Base-by-base conservation (phyloP, 1,284 basidiomycete species). In the Tilletia horrida region DNA sequence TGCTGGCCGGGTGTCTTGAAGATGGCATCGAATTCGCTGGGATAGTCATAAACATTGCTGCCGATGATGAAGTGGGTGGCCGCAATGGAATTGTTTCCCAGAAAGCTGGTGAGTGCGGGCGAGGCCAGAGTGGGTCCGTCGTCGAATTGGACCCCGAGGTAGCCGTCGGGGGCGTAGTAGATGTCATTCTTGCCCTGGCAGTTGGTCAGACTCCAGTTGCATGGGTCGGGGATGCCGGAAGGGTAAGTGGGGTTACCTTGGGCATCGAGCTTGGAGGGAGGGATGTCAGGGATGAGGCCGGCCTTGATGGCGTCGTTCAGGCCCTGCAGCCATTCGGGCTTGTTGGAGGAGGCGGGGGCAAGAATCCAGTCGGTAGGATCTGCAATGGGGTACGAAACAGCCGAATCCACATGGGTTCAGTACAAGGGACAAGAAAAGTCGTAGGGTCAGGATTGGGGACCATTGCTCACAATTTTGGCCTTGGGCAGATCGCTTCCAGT, bases 31-130 rank as follows among this genome's bases (percentile, higher is more conserved):
- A 69, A 42, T 9, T 43, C 47, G n/a, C 59, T 27, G 9, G 42
- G 44, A 61, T 52, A 27, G 31, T 31, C 40, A 2, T 88, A 76
- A 71, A 93, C 89, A 76, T 91, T 88, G 40, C 84, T 75, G 31
- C 91, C 91, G 73, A 93, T 92, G 84, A 91, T 86, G 80, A 92
- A 93, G 81, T 92, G 91, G 0, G 91, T 93, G 1, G 88, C 87
- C 14, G 67, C 64, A 45, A 66, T 55, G 65, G 88, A 85, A 67
- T 91, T 85, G n/a, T 83, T 65, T 70, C 85, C 71, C 63, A 92
- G 83, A 79, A 90, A 91, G 18, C 68, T 63, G 78, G 87, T 86
- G 21, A 89, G 83, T 47, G 67, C 68, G 23, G 81, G 75, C 0
- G 84, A 84, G 2, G 82, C 71, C 68, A 79, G 66, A 27, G 74